Conservation (phyloP, 164 flowering plant genomes). For the Pachysandra terminalis region DNA sequence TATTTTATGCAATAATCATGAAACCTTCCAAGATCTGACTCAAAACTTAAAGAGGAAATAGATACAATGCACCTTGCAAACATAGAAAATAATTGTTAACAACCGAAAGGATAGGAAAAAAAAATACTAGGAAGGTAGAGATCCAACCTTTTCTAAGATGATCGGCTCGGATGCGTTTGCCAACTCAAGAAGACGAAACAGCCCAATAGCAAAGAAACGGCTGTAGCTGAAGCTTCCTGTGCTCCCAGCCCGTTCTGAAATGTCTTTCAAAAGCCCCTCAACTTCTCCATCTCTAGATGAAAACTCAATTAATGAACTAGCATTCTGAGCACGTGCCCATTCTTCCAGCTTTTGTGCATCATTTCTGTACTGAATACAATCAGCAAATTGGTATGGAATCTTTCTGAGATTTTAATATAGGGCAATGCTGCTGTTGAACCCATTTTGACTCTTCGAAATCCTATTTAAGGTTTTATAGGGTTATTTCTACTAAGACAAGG, state of each 20-base stretch:
- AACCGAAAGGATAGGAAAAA: not conserved
- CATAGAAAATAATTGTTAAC: not conserved
- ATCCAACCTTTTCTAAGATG: constrained; percentile 76
- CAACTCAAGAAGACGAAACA: constrained; percentile 92
- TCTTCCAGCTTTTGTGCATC: constrained; percentile 92
- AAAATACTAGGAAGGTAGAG: not conserved
- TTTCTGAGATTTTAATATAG: too few species aligned
- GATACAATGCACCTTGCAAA: too few species aligned
- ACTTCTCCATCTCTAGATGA: constrained; percentile 85
- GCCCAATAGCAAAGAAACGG: constrained; percentile 92
- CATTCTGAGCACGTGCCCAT: constrained; percentile 81
- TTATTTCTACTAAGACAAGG: too few species aligned
- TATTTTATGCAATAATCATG: not conserved
- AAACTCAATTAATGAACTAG: constrained; percentile 68
- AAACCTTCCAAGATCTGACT: not conserved
- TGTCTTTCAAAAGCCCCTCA: constrained; percentile 72
- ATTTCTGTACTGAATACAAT: constrained; percentile 34
- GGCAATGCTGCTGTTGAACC: too few species aligned
- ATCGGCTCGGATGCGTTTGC: constrained; percentile 84
- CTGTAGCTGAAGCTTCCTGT: constrained; percentile 83
- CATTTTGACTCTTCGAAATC: too few species aligned
- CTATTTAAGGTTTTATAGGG: too few species aligned
- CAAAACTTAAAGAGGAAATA: too few species aligned
- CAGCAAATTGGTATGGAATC: constrained; percentile 3
- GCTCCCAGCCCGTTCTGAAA: constrained; percentile 73